These are phyloP conservation scores for Poa pratensis DNA, from an alignment of 176 grass and related monocot species.

Conservation along the genomic window DNA sequence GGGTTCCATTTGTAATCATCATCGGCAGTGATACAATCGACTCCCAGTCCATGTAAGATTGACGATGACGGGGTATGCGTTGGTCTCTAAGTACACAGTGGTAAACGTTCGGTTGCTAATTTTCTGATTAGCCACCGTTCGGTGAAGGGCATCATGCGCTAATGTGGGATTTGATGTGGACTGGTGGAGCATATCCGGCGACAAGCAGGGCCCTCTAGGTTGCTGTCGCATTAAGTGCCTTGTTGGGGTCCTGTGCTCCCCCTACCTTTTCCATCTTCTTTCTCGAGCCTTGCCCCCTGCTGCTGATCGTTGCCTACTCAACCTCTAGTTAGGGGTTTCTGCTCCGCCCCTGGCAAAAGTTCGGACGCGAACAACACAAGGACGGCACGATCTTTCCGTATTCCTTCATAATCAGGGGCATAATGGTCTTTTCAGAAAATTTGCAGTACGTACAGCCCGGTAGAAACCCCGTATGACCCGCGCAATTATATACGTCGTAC, in stretches of 20 bases:
- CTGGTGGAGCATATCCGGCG: constrained; percentile 64
- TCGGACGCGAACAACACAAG: too few relatives aligned
- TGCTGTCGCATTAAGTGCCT: constrained; percentile 59
- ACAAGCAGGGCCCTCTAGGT: constrained; percentile 60
- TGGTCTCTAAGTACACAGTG: not conserved
- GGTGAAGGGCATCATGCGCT: constrained; percentile 56
- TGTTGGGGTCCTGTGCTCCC: constrained; percentile 49
- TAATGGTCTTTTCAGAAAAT: too few relatives aligned
- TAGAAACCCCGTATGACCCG: too few relatives aligned
- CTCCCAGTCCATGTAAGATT: not conserved
- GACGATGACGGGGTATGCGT: not conserved
- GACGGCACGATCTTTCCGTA: too few relatives aligned
- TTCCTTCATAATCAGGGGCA: too few relatives aligned
- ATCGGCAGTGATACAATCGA: not conserved
- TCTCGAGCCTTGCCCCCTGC: not conserved
- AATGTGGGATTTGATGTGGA: constrained; percentile 90
- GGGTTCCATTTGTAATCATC: constrained; percentile 3
- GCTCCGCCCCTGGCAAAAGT: too few relatives aligned
- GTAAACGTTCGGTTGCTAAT: not conserved
- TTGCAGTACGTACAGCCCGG: too few relatives aligned
- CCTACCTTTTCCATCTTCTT: not conserved
- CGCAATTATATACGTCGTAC: too few relatives aligned
- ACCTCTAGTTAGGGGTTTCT: not conserved
- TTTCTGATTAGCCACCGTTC: constrained; percentile 33
- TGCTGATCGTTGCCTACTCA: not conserved